Base-by-base conservation (phyloP, 2,329 filamentous ascomycete species). In the Juglanconis juglandina region DNA sequence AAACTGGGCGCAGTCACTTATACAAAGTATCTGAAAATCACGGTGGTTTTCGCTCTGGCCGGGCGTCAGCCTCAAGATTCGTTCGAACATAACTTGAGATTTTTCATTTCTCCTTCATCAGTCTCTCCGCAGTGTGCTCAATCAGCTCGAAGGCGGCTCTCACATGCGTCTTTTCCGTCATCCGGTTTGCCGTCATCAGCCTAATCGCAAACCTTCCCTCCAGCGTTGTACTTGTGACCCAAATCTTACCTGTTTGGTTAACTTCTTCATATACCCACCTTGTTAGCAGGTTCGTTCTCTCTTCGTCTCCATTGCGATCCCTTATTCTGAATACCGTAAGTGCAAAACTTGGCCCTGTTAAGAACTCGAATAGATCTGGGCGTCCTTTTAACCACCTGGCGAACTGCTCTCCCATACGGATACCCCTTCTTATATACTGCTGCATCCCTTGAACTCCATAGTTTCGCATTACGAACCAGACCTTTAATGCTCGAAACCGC, bases 381-480 rank as follows among this genome's bases (percentile, higher is more conserved):
- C 90, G 77, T 3, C 70, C 75, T 8, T 75, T 73, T 1, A 96
- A 70, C 46, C 90, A 77, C 0, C 70, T 75, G 3, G 86, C 83
- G 64, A 97, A 95, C 8, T 79, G 74, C 63, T 92, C 84, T n/a
- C 89, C 91, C 1, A 92, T 75, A 2, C 73, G 72, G 60, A 96
- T 77, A 32, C 89, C 87, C 46, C 84, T 84, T 37, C 86, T 79
- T 64, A 97, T 86, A 68, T 96, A 90, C 4, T 77, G 81, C 66
- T 87, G 87, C 68, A 98, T 75, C 0, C 93, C 93, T 37, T 81
- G 80, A 56, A 65, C 66, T 0, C 94, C 94, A 70, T 92, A 96
- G 47, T 84, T 87, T 47, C 94, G 82, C 68, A 97, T 78, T 5
- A 98, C 92, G 71, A 97, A 97, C 94, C 94, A 97, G 64, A 96